phyloP scores from a whole-genome alignment of 352 stramenopile genomes.

The Globisporangium carolinianum region DNA sequence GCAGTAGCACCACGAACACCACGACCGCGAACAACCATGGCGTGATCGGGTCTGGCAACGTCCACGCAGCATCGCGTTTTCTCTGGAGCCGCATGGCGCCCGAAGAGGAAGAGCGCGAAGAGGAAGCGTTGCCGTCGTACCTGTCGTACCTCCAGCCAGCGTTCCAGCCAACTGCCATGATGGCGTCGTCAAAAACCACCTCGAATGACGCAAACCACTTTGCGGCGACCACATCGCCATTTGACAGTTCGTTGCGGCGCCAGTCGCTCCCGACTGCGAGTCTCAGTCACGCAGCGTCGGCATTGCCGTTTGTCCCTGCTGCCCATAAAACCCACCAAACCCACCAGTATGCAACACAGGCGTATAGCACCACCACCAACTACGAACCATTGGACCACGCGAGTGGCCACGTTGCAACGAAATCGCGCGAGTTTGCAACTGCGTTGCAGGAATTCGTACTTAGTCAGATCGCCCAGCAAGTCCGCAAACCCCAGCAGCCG shows the following conservation, averaged over 20 bases:
- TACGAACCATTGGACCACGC: slow-evolving; percentile 1
- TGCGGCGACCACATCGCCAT: slow-evolving; percentile 1
- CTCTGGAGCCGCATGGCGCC: slow-evolving; percentile 63
- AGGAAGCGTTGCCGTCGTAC: slow-evolving; percentile 66
- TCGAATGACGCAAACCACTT: neutral
- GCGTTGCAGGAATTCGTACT: slow-evolving; percentile 51
- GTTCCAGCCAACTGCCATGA: slow-evolving; percentile 17
- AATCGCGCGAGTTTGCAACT: slow-evolving; percentile 50
- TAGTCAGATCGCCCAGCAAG: slow-evolving; percentile 25
- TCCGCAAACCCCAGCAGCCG: neutral
- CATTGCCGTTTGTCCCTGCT: slow-evolving; percentile 8
- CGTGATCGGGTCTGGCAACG: slow-evolving; percentile 29
- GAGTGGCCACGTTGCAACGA: slow-evolving; percentile 29
- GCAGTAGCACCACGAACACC: neutral
- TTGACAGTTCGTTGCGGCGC: slow-evolving; percentile 7
- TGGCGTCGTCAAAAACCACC: no score
- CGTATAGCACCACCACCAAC: neutral
- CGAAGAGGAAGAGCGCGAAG: slow-evolving; percentile 62
- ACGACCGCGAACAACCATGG: slow-evolving; percentile 15
- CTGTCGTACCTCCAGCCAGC: slow-evolving; percentile 55
- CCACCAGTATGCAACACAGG: neutral
- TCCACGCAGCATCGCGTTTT: slow-evolving; percentile 19
- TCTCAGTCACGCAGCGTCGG: slow-evolving; percentile 3
- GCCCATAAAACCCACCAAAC: slow-evolving; percentile 3
- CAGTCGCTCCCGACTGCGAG: slow-evolving; percentile 10